Conservation (phyloP, 257 asterid species). For the Primulina huaijiensis region DNA sequence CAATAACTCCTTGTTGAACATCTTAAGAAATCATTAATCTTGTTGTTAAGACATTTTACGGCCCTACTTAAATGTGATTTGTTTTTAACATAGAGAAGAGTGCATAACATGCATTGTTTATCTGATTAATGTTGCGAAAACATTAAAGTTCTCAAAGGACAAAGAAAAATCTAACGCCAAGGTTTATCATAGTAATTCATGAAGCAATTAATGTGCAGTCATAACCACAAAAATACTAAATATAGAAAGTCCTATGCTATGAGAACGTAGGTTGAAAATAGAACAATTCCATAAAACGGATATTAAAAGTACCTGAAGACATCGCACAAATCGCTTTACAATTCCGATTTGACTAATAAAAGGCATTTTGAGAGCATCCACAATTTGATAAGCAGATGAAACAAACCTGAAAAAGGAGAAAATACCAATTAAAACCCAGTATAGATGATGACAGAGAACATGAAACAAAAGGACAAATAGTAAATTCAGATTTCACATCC, state of each 20-base stretch:
- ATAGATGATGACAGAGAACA: neutral
- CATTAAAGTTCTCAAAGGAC: neutral
- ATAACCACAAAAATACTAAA: neutral
- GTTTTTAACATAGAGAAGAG: too few relatives aligned
- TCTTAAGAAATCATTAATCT: too few relatives aligned
- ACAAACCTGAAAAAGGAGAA: conserved; percentile 18
- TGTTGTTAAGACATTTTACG: too few relatives aligned
- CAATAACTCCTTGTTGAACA: too few relatives aligned
- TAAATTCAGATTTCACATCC: neutral
- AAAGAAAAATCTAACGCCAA: neutral
- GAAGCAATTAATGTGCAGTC: neutral
- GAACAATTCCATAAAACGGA: neutral
- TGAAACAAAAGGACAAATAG: neutral
- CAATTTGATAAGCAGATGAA: conserved; percentile 25
- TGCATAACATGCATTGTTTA: too few relatives aligned
- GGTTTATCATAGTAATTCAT: neutral
- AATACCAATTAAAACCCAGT: neutral
- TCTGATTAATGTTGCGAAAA: neutral
- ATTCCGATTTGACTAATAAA: conserved; percentile 27
- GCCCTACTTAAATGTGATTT: too few relatives aligned
- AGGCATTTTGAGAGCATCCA: conserved; percentile 23
- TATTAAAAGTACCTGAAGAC: conserved; percentile 30
- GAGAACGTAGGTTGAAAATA: neutral
- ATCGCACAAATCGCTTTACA: conserved; percentile 26
- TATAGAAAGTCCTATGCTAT: neutral